Evolutionary conservation across 305 asterid genomes (phyloP).

Genomic region (Fraxinus paxiana): DNA sequence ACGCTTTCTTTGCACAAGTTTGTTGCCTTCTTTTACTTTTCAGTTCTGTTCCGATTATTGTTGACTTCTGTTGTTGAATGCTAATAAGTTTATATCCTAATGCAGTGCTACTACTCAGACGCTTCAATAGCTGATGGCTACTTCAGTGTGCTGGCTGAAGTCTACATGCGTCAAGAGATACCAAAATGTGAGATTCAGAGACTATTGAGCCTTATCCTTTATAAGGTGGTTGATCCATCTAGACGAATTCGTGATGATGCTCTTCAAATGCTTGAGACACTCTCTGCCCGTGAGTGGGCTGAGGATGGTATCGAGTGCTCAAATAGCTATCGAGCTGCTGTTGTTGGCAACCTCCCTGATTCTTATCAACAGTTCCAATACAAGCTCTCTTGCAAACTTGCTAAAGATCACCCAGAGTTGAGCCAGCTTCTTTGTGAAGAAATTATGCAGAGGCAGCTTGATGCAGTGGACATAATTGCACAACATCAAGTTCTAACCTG

Average conservation of each 20-base stretch:
- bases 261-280: constrained; percentile 99
- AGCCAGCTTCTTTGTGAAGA: constrained; percentile 99
- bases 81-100: not conserved
- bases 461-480: constrained; percentile 97
- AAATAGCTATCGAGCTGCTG: constrained; percentile 95
- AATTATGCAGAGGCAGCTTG: constrained; percentile 98
- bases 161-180: constrained; percentile 98
- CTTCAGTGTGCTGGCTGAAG: constrained; percentile 99
- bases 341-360: constrained; percentile 98
- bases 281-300: constrained; percentile 96
- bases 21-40: not conserved
- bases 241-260: constrained; percentile 99
- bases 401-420: constrained; percentile 95
- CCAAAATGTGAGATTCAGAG: constrained; percentile 99
- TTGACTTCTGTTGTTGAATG: constrained; percentile 14
- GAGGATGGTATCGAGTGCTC: constrained; percentile 88
- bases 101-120: constrained; percentile 94
- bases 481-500: constrained; percentile 99
- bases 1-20: not conserved
- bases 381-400: constrained; percentile 99
- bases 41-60: constrained; percentile 12
- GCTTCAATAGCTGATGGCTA: constrained; percentile 99
- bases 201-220: constrained; percentile 85
- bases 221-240: constrained; percentile 99
- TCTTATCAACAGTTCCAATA: constrained; percentile 98